Conservation (phyloP, 2,329 filamentous ascomycete genomes). For the Byssothecium circinans region DNA sequence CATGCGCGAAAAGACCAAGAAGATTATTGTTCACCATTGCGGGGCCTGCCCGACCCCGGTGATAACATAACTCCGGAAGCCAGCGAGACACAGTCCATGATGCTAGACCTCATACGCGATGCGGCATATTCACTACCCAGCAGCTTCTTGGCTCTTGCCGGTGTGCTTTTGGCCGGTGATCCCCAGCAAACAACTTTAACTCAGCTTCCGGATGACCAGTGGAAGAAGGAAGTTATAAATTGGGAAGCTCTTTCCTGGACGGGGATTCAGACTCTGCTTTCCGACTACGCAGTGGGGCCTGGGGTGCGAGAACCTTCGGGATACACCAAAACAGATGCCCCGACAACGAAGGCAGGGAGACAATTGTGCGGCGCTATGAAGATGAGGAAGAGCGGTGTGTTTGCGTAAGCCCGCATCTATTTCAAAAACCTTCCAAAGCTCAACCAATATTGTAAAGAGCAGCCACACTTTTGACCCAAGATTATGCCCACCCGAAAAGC, state of each 20-base stretch:
- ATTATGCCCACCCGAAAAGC: no score
- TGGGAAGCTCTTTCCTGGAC: conserved; percentile 6
- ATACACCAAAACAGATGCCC: not conserved
- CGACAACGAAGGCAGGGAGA: not conserved
- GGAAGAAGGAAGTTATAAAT: conserved; percentile 5
- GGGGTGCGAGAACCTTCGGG: not conserved
- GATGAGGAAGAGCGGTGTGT: conserved; percentile 10
- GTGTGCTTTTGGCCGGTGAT: not conserved
- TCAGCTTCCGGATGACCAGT: conserved; percentile 8
- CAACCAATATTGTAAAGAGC: no score
- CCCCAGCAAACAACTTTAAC: not conserved
- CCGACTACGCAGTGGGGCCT: conserved; percentile 8
- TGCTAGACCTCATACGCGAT: not conserved
- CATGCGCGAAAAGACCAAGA: not conserved
- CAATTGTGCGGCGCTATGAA: conserved; percentile 4
- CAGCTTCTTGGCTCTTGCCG: not conserved
- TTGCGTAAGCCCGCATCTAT: conserved; percentile 18
- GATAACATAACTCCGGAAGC: not conserved
- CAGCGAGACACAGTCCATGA: not conserved
- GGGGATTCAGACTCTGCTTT: conserved; percentile 3
- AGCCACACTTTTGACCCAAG: no score
- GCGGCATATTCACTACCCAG: not conserved
- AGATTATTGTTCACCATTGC: not conserved
- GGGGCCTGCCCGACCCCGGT: not conserved
- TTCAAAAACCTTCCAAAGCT: no score